Percentiles rank a stretch among this genome's conserved stretches.
These are phyloP conservation scores for Penicillium roqueforti DNA, from an alignment of 495 filamentous ascomycete species.

Conservation along the genomic window DNA sequence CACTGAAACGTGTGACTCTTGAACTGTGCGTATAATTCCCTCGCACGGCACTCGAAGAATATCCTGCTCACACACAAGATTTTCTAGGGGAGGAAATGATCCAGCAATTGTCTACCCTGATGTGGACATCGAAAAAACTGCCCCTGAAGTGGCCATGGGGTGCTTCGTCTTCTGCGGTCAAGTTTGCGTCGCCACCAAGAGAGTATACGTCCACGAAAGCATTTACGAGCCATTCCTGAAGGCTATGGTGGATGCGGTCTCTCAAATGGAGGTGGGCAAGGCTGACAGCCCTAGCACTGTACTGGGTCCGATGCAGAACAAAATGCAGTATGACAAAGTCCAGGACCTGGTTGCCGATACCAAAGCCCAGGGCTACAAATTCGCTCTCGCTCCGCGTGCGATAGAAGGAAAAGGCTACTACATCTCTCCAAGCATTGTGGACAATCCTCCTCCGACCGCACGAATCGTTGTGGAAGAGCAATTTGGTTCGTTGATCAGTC, in stretches of 20 bases:
- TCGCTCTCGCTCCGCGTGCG: conserved; percentile 33
- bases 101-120: conserved; percentile 57
- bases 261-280: background rate
- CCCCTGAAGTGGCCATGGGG: conserved; percentile 49
- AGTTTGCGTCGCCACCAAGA: conserved; percentile 52
- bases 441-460: conserved; percentile 47
- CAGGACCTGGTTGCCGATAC: conserved; percentile 43
- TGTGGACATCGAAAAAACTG: conserved; percentile 56
- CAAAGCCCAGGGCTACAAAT: conserved; percentile 41
- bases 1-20: conserved; percentile 52
- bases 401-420: conserved; percentile 38
- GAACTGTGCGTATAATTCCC: conserved; percentile 37
- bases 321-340: conserved; percentile 47
- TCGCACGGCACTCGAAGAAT: too few species aligned
- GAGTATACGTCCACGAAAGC: conserved; percentile 60
- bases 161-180: conserved; percentile 53
- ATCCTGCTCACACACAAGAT: too few species aligned
- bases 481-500: conserved; percentile 33
- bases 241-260: background rate
- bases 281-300: conserved; percentile 15
- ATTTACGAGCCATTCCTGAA: conserved; percentile 57
- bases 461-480: conserved; percentile 38
- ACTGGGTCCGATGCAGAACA: conserved; percentile 46
- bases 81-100: conserved; percentile 59
- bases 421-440: conserved; percentile 47